These are phyloP conservation scores for Cantharellus anzutake DNA, from an alignment of 768 basidiomycete species.

Conservation along the genomic window DNA sequence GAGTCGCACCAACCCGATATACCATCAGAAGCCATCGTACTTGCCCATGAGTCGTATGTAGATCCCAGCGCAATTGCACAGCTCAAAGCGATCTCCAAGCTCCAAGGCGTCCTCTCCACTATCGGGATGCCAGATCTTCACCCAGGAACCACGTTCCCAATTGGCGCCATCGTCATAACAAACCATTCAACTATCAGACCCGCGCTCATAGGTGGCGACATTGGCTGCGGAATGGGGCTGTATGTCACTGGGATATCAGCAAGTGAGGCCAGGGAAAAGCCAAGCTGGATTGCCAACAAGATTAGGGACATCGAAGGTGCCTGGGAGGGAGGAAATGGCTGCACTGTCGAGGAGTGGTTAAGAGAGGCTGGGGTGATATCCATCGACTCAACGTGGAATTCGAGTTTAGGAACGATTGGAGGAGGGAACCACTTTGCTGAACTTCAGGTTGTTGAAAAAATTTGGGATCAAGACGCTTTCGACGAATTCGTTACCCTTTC, in stretches of 20 bases:
- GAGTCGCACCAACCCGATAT: too few species aligned
- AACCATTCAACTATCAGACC: constrained; percentile 20
- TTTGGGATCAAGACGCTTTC: constrained; percentile 17
- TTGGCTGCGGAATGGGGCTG: constrained; percentile 23
- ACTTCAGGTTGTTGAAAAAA: constrained; percentile 18
- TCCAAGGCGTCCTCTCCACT: too few species aligned
- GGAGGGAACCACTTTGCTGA: constrained; percentile 25
- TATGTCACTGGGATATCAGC: constrained; percentile 10
- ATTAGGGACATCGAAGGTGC: constrained; percentile 21
- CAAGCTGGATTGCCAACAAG: constrained; percentile 14
- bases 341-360: constrained; percentile 17
- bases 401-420: constrained; percentile 21
- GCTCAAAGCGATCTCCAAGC: too few species aligned
- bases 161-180: constrained; percentile 19
- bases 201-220: constrained; percentile 23
- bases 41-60: constrained; percentile 14
- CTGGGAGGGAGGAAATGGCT: constrained; percentile 16
- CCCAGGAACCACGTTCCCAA: constrained; percentile 17
- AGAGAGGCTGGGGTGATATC: constrained; percentile 1
- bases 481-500: constrained; percentile 4
- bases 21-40: constrained; percentile 10
- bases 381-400: constrained; percentile 18
- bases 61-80: not conserved
- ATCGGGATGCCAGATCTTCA: constrained; percentile 26
- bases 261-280: constrained; percentile 6